phyloP scores from a whole-genome alignment of 2,329 filamentous ascomycete genomes.

The Cadophora luteo-olivacea region DNA sequence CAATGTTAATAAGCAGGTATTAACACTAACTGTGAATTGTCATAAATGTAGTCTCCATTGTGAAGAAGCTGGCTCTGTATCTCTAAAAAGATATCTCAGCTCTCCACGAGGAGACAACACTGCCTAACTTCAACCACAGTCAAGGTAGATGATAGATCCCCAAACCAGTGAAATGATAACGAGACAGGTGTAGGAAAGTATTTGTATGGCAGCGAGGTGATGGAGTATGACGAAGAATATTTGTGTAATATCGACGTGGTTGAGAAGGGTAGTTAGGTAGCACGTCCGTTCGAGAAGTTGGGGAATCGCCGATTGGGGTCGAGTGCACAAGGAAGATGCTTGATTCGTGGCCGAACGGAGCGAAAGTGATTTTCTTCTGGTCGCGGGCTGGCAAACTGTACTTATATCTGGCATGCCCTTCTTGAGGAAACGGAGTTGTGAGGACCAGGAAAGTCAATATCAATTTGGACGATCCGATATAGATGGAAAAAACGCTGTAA shows the following conservation, averaged over 20 bases:
- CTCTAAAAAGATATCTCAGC: conserved; percentile 46
- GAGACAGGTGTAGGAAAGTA: conserved; percentile 7
- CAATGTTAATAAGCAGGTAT: not conserved
- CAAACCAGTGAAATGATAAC: not conserved
- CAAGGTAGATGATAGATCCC: conserved; percentile 3
- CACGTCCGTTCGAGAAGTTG: conserved; percentile 18
- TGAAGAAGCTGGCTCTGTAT: conserved; percentile 45
- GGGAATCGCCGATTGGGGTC: conserved; percentile 28
- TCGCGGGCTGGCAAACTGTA: conserved; percentile 3
- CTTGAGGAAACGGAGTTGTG: conserved; percentile 4
- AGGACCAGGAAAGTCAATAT: conserved; percentile 3
- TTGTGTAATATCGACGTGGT: conserved; percentile 27
- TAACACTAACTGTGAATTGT: conserved; percentile 79
- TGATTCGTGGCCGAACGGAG: not conserved
- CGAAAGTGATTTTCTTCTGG: not conserved
- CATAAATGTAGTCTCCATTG: conserved; percentile 88
- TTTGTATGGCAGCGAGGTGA: conserved; percentile 14
- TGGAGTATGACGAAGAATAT: conserved; percentile 24
- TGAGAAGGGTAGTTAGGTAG: conserved; percentile 14
- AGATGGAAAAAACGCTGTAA: conserved; percentile 11
- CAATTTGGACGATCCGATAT: conserved; percentile 15
- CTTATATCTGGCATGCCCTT: conserved; percentile 18
- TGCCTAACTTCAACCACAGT: conserved; percentile 14
- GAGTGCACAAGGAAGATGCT: conserved; percentile 24
- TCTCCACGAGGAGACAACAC: conserved; percentile 32